Evolutionary conservation across 2,329 filamentous ascomycete genomes (phyloP), one percentile per base, ranked within the genome.

Genomic region (Westerdykella aurantiaca): DNA sequence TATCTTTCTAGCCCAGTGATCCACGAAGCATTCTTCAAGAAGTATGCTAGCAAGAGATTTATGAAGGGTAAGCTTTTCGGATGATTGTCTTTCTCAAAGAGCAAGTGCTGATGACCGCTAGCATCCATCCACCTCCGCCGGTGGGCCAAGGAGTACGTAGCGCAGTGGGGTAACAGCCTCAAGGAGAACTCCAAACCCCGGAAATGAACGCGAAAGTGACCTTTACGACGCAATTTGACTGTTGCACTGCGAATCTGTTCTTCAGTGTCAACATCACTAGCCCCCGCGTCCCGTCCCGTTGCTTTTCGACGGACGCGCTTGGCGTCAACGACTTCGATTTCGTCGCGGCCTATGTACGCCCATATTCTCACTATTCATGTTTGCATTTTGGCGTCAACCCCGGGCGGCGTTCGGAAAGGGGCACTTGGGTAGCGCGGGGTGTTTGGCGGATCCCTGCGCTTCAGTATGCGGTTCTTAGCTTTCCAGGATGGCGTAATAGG

Each of bases 41-140:
- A 98, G 72, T 98, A 98, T 68, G 93, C 93, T 44, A 95, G 88
- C 80, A 98, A 97, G 78, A 96, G 95, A 73, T 98, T 97, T 73
- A 74, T 97, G 60, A 98, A 98, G 76, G 90, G 91, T 95, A 82
- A 72, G 78, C 21, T 14, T 13, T 31, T 31, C 17, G 18, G 18
- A n/a, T n/a, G n/a, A n/a, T n/a, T 25, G 2, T n/a, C 22, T 34
- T 12, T 38, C 55, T 62, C 50, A 59, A 44, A 37, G 22, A 4
- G 5, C 14, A 11, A 33, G 38, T 34, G 39, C 52, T 67, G 52
- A 57, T 53, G 34, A 35, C 37, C 43, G 45, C 11, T 46, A 95
- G 90, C 89, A 57, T 96, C 91, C 21, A 89, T 97, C 58, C 77
- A 95, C 49, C 86, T 90, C 31, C 87, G 91, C 58, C 82, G 86